Percentiles rank a stretch among this genome's conserved stretches.
Conservation (phyloP, 75 land plant genomes). For the Selaginella moellendorffii region DNA sequence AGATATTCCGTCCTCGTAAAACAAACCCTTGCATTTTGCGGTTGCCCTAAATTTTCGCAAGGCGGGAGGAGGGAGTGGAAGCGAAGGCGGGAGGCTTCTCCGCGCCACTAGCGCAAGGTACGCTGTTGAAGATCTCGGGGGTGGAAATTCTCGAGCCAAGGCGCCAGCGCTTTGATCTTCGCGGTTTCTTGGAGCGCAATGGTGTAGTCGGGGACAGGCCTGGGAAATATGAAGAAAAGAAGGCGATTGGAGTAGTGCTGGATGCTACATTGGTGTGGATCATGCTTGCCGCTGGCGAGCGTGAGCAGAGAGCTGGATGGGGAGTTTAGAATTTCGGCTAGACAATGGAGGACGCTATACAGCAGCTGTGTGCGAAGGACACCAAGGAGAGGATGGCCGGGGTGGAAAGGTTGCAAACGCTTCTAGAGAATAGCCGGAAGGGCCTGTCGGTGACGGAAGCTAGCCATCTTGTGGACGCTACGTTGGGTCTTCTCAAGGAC, state of each 20-base stretch:
- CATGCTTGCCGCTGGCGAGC: not conserved
- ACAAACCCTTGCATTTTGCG: too few species aligned
- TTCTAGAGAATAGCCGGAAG: conserved; percentile 58
- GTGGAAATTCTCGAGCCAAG: too few species aligned
- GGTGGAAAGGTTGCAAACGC: conserved; percentile 75
- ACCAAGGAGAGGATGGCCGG: conserved; percentile 98
- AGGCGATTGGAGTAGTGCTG: not conserved
- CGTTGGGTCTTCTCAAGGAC: conserved; percentile 67
- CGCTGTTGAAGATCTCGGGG: too few species aligned
- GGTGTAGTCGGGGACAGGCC: too few species aligned
- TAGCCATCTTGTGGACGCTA: conserved; percentile 60
- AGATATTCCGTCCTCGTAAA: too few species aligned
- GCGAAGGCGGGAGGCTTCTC: too few species aligned
- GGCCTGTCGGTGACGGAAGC: conserved; percentile 47
- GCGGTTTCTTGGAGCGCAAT: too few species aligned
- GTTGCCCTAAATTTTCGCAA: too few species aligned
- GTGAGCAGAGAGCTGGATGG: not conserved
- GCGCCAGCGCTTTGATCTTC: too few species aligned
- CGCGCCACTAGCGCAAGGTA: too few species aligned
- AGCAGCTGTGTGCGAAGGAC: conserved; percentile 83
- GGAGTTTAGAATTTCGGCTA: not conserved
- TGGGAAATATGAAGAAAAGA: conserved; percentile 1
- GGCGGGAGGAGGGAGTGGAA: too few species aligned
- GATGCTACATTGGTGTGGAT: not conserved
- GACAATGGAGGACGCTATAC: conserved; percentile 82